A percentile compares a stretch with the other conserved stretches of the same genome.
These are phyloP conservation scores for Pirum gemmata DNA, from an alignment of 78 protist species.

Conservation along the genomic window DNA sequence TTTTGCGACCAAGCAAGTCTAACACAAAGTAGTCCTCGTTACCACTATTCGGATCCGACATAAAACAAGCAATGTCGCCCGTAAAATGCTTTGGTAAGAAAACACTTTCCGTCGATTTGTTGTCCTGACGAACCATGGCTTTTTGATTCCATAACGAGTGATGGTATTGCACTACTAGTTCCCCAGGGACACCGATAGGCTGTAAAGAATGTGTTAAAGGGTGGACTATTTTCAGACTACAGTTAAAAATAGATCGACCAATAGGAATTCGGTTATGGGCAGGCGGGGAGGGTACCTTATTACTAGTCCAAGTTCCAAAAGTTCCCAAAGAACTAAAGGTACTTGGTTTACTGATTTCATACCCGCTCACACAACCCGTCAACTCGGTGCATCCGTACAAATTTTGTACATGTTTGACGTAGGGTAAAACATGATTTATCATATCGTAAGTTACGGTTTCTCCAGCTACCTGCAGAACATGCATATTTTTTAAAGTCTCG, in stretches of 20 bases:
- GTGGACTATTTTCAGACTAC: slow-evolving; percentile 39
- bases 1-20: slow-evolving; percentile 35
- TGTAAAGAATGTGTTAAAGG: slow-evolving; percentile 31
- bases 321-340: too few relatives aligned
- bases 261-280: neutral
- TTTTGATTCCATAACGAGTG: slow-evolving; percentile 51
- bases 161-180: slow-evolving; percentile 42
- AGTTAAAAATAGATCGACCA: slow-evolving; percentile 31
- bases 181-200: slow-evolving; percentile 54
- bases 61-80: slow-evolving; percentile 51
- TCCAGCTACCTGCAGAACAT: slow-evolving; percentile 27
- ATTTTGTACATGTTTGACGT: slow-evolving; percentile 26
- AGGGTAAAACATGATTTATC: neutral
- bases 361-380: neutral
- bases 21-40: too few relatives aligned
- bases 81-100: slow-evolving; percentile 41
- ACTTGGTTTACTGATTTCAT: too few relatives aligned
- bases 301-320: too few relatives aligned
- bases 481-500: slow-evolving; percentile 7
- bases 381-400: slow-evolving; percentile 31
- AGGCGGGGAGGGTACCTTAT: neutral
- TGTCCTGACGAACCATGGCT: slow-evolving; percentile 39
- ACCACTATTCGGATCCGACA: slow-evolving; percentile 12
- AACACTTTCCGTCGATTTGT: slow-evolving; percentile 1
- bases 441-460: neutral